Conservation (phyloP, 1,139 yeast species). For the Taphrina communis region DNA sequence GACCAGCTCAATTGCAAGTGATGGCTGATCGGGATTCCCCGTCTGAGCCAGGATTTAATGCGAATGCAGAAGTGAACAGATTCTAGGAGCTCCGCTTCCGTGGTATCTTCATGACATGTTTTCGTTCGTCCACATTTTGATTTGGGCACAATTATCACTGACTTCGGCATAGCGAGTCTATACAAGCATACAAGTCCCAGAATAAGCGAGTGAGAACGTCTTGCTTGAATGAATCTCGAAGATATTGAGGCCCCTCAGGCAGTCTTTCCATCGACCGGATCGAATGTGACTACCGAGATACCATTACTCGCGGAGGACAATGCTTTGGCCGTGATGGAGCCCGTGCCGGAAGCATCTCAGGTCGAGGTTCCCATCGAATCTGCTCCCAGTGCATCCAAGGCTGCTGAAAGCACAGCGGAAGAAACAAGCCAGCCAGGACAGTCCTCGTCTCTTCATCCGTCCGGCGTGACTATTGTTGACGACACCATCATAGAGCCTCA, state of each 20-base stretch:
- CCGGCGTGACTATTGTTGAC: constrained; percentile 20
- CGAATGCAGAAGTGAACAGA: too few species aligned
- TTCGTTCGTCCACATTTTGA: too few species aligned
- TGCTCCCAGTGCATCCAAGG: background rate
- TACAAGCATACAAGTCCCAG: too few species aligned
- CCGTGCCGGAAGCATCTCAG: background rate
- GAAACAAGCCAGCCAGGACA: too few species aligned
- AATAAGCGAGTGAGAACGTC: too few species aligned
- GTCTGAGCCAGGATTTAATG: too few species aligned
- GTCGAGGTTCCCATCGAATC: background rate
- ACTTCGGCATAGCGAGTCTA: too few species aligned
- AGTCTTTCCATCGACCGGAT: constrained; percentile 1
- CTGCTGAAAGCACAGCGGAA: background rate
- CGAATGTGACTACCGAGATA: constrained; percentile 7
- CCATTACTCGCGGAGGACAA: constrained; percentile 9
- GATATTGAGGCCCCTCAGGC: constrained; percentile 10
- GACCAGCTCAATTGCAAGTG: too few species aligned
- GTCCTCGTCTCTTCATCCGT: background rate
- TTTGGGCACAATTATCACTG: too few species aligned
- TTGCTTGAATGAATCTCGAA: background rate
- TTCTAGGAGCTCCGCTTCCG: too few species aligned
- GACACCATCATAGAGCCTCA: constrained; percentile 13
- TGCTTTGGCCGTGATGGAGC: background rate
- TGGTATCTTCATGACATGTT: too few species aligned
- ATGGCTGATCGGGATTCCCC: too few species aligned